These are phyloP conservation scores for Microbotryum silenes-acaulis DNA, from an alignment of 1,284 basidiomycete genomes.

Conservation along the genomic window DNA sequence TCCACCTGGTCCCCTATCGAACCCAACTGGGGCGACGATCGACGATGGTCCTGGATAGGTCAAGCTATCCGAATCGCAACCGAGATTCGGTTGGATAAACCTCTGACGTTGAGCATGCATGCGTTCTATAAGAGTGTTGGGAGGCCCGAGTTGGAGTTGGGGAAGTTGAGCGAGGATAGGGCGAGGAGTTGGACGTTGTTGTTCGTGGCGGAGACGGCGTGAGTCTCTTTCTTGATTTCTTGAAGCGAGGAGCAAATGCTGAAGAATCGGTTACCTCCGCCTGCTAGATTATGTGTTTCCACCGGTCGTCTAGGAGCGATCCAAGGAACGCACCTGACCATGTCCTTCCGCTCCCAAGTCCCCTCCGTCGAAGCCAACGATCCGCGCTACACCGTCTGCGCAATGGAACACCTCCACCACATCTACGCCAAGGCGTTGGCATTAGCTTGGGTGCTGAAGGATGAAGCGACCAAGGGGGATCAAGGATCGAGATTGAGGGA, in stretches of 20 bases:
- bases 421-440: constrained; percentile 11
- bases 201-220: constrained; percentile 20
- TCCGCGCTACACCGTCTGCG: constrained; percentile 15
- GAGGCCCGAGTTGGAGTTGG: constrained; percentile 11
- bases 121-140: constrained; percentile 15
- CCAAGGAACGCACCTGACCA: constrained; percentile 3
- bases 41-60: constrained; percentile 22
- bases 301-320: constrained; percentile 20
- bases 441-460: background rate
- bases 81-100: constrained; percentile 26
- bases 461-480: background rate
- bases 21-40: constrained; percentile 28
- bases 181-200: constrained; percentile 23
- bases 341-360: constrained; percentile 3
- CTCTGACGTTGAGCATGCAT: constrained; percentile 16
- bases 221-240: background rate
- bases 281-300: constrained; percentile 18
- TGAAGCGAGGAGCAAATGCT: too few species aligned
- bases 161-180: constrained; percentile 4
- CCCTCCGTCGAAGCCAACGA: constrained; percentile 8
- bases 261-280: background rate
- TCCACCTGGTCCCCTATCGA: constrained; percentile 21
- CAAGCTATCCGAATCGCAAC: constrained; percentile 18
- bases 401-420: constrained; percentile 16
- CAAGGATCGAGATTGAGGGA: constrained; percentile 1